Conservation (phyloP, 352 stramenopile species). For the Labyrinthula sp. region DNA sequence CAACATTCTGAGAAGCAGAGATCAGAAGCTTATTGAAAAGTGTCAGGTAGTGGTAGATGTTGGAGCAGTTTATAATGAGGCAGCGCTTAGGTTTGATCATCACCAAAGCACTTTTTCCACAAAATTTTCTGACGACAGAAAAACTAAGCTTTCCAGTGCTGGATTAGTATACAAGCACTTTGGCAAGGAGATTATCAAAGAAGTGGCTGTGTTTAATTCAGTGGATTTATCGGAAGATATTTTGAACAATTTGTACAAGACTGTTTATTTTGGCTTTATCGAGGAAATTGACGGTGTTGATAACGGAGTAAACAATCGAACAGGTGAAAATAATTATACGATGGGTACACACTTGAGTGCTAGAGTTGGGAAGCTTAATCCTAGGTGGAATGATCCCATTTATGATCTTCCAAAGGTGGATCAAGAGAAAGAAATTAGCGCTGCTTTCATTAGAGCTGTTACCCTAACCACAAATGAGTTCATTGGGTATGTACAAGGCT, state of each 20-base stretch:
- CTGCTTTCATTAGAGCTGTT: slow-evolving; percentile 80
- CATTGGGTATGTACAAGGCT: slow-evolving; percentile 55
- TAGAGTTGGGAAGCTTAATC: slow-evolving; percentile 72
- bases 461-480: slow-evolving; percentile 81
- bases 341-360: slow-evolving; percentile 45
- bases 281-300: slow-evolving; percentile 96
- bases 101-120: slow-evolving; percentile 77
- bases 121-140: slow-evolving; percentile 48
- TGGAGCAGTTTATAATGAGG: slow-evolving; percentile 71
- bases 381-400: slow-evolving; percentile 88
- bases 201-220: slow-evolving; percentile 35
- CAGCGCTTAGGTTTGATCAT: slow-evolving; percentile 75
- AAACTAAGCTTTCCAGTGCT: slow-evolving; percentile 74
- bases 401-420: no score
- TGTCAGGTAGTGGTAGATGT: slow-evolving; percentile 90
- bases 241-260: slow-evolving; percentile 54
- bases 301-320: slow-evolving; percentile 70
- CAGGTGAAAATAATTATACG: slow-evolving; percentile 40
- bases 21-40: slow-evolving; percentile 59
- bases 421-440: slow-evolving; percentile 44
- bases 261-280: slow-evolving; percentile 81
- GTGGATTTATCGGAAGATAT: slow-evolving; percentile 14
- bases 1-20: slow-evolving; percentile 55
- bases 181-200: slow-evolving; percentile 70
- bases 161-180: slow-evolving; percentile 96